Evolutionary conservation across 192 early-diverging fungal genomes (phyloP).

Genomic region (Polychytrium aggregatum): DNA sequence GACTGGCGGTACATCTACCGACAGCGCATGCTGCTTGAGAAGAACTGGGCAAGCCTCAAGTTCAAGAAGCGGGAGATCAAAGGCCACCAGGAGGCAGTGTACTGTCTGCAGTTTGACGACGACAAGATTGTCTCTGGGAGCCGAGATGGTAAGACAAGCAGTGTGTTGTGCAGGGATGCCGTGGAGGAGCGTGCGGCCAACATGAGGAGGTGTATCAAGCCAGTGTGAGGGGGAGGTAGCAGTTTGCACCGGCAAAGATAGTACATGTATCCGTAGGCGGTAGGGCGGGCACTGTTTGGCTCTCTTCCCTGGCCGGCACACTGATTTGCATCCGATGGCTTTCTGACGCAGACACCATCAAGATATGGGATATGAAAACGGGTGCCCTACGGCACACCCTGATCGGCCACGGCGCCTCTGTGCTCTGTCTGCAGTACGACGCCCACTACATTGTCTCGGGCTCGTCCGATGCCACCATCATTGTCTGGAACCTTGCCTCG

Average conservation of each 20-base stretch:
- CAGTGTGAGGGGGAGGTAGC: too few species aligned
- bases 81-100: constrained; percentile 76
- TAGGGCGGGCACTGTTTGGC: too few species aligned
- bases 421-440: constrained; percentile 79
- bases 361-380: constrained; percentile 66
- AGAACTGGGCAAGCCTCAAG: constrained; percentile 59
- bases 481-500: constrained; percentile 61
- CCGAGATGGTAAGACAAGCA: constrained; percentile 22
- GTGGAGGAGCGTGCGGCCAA: too few species aligned
- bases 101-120: constrained; percentile 70
- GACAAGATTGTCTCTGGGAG: constrained; percentile 70
- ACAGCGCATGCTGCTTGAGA: constrained; percentile 49
- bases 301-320: too few species aligned
- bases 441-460: constrained; percentile 56
- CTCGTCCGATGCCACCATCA: constrained; percentile 72
- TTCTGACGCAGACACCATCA: constrained; percentile 26
- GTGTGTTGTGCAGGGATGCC: too few species aligned
- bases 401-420: constrained; percentile 60
- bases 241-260: too few species aligned
- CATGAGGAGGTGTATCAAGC: too few species aligned
- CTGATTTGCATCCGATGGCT: too few species aligned
- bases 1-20: constrained; percentile 68
- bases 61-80: constrained; percentile 45
- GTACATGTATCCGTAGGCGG: too few species aligned
- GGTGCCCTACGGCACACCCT: constrained; percentile 44